Base-by-base conservation (phyloP, 148 eudicot species). In the Oxyria digyna region DNA sequence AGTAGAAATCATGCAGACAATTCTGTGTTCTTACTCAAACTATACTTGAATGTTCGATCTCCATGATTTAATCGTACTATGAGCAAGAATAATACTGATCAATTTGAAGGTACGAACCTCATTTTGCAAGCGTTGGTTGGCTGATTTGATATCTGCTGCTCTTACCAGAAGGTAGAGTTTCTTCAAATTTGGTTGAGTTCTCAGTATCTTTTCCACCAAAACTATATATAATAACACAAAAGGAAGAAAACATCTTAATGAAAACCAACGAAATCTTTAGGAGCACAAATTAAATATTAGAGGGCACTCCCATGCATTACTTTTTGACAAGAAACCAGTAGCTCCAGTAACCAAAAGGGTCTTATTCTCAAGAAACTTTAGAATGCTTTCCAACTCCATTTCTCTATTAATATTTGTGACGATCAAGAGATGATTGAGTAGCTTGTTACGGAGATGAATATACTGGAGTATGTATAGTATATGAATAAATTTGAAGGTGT, bases 161-260 rank as follows among this genome's bases (percentile, higher is more conserved):
- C 96, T 85, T 12, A 89, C n/a, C 0, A 89, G 78, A 69, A 89
- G 89, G 82, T 84, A 87, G 3, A 89, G 78, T 42, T 83, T 89
- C 84, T 83, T 85, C 75, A 89, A 86, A 73, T 87, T 86, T 69
- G 96, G 91, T 79, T 89, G 96, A 67, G 78, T 82, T 70, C 96
- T 86, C 40, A 89, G 71, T 62, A 89, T 71, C 78, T 89, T 89
- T 82, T 89, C 96, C 11, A 81, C 78, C 64, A 89, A 80, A 37
- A 89, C 96, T 89, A 68, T 72, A 71, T 33, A n/a, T n/a, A n/a
- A n/a, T n/a, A n/a, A 26, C 42, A 18, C 67, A 21, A 38, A 63
- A 35, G 0, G 74, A 15, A 8, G 18, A 1, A 6, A n/a, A n/a
- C n/a, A n/a, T n/a, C n/a, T n/a, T n/a, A n/a, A 13, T 1, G 33